phyloP scores from a whole-genome alignment of 2,329 filamentous ascomycete species.

The Aspergillus viridinutans region DNA sequence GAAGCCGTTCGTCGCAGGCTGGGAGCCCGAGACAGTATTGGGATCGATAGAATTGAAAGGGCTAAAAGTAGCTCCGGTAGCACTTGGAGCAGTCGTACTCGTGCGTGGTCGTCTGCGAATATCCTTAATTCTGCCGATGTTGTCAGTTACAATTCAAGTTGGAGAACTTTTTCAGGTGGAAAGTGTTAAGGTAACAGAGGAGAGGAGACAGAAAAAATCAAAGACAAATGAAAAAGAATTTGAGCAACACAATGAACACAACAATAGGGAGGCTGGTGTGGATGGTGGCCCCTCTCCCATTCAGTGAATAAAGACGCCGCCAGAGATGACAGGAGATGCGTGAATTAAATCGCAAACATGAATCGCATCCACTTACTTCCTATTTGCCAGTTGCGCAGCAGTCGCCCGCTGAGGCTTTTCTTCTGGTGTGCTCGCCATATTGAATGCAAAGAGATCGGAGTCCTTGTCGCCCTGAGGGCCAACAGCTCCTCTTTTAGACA shows the following conservation, averaged over 20 bases:
- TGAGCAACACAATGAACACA: background rate
- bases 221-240: background rate
- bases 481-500: conserved; percentile 39
- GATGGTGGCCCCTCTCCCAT: background rate
- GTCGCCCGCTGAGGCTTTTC: conserved; percentile 50
- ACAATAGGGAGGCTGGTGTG: conserved; percentile 1
- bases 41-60: conserved; percentile 29
- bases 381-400: conserved; percentile 51
- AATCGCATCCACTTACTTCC: conserved; percentile 48
- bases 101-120: conserved; percentile 23
- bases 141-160: background rate
- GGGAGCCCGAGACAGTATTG: conserved; percentile 22
- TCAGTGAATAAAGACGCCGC: background rate
- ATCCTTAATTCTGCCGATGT: conserved; percentile 19
- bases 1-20: conserved; percentile 27
- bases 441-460: conserved; percentile 24
- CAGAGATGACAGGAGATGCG: conserved; percentile 3
- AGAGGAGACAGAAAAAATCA: background rate
- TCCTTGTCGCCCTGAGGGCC: conserved; percentile 35
- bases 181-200: background rate
- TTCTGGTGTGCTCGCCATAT: conserved; percentile 39
- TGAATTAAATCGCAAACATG: conserved; percentile 12
- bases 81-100: conserved; percentile 14
- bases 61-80: conserved; percentile 18
- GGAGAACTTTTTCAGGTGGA: background rate